A percentile compares a stretch with the other conserved stretches of the same genome.
Evolutionary conservation across 495 filamentous ascomycete genomes (phyloP).

Genomic region (Corynascus novoguineensis): DNA sequence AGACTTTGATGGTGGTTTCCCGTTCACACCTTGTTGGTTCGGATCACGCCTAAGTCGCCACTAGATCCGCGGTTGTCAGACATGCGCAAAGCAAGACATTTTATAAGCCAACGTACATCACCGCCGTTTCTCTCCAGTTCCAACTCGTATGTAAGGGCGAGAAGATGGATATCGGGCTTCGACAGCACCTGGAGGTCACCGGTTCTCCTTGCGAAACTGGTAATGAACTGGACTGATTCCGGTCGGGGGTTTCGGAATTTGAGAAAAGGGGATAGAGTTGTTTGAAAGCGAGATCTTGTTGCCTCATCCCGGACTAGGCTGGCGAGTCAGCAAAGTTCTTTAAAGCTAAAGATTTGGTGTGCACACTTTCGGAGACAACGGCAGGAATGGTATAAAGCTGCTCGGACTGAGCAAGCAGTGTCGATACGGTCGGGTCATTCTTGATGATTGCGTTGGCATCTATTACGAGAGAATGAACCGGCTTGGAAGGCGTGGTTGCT

Average conservation of each 20-base stretch:
- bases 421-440: conserved; percentile 75
- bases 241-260: conserved; percentile 66
- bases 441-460: conserved; percentile 90
- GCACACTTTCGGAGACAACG: conserved; percentile 77
- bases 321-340: neutral
- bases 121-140: conserved; percentile 80
- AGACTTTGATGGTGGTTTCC: conserved; percentile 50
- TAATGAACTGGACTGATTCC: conserved; percentile 70
- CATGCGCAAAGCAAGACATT: neutral
- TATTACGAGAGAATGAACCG: conserved; percentile 76
- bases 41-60: conserved; percentile 74
- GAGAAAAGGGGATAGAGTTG: conserved; percentile 75
- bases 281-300: conserved; percentile 73
- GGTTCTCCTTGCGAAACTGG: conserved; percentile 80
- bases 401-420: conserved; percentile 67
- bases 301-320: conserved; percentile 57
- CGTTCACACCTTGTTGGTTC: conserved; percentile 70
- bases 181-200: conserved; percentile 85
- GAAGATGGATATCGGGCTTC: conserved; percentile 76
- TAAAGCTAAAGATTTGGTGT: neutral
- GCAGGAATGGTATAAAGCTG: conserved; percentile 79
- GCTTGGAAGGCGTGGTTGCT: conserved; percentile 41
- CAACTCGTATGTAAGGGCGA: conserved; percentile 88
- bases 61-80: conserved; percentile 27
- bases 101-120: conserved; percentile 25